phyloP scores from a whole-genome alignment of 257 asterid species.

The Linderniella brevidens region DNA sequence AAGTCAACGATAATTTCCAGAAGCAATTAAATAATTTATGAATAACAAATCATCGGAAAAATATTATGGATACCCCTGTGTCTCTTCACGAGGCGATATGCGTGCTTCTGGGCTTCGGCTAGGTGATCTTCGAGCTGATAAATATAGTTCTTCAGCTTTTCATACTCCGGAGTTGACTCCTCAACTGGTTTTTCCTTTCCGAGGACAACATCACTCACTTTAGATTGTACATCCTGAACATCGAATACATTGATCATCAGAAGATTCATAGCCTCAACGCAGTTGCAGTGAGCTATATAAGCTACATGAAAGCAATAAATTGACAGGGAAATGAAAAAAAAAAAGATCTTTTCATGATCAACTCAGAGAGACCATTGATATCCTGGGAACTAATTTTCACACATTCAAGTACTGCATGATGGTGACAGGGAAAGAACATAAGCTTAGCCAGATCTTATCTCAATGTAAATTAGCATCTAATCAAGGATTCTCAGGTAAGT shows the following conservation, averaged over 20 bases:
- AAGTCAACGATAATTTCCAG: neutral
- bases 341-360: neutral
- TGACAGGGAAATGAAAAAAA: neutral
- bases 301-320: no score
- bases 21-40: neutral
- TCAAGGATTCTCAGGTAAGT: no score
- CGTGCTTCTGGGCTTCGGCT: conserved; percentile 97
- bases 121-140: conserved; percentile 91
- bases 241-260: neutral
- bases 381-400: no score
- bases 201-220: conserved; percentile 90
- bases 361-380: conserved; percentile 2
- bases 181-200: conserved; percentile 98
- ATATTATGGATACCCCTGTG: conserved; percentile 48
- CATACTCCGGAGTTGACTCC: conserved; percentile 83
- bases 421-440: no score
- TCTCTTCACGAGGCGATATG: conserved; percentile 91
- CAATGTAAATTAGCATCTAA: no score
- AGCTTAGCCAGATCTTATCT: no score
- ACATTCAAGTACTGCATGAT: no score
- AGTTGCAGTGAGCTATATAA: no score
- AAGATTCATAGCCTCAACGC: neutral
- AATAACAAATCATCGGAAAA: neutral
- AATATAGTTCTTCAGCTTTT: conserved; percentile 73
- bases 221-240: conserved; percentile 86